phyloP scores from a whole-genome alignment of 352 stramenopile species.

The Pythium dissimile region DNA sequence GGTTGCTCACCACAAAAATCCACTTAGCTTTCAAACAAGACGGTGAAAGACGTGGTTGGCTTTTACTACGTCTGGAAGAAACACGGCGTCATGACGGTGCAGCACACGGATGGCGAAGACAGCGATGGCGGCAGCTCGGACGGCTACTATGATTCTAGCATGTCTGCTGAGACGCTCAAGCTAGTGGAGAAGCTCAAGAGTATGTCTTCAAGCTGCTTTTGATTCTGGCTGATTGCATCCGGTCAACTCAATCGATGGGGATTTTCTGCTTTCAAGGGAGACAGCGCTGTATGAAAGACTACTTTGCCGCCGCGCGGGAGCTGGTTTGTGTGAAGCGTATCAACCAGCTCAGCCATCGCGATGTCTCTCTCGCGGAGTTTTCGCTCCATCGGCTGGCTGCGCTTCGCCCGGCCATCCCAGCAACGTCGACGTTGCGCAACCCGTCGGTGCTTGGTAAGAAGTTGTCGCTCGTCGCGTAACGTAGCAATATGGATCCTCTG shows the following conservation, averaged over 20 bases:
- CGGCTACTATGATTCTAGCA: conserved; percentile 42
- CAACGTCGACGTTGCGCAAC: conserved; percentile 43
- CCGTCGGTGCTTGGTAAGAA: conserved; percentile 38
- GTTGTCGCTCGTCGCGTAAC: too few relatives aligned
- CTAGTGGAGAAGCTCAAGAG: conserved; percentile 58
- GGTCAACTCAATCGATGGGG: too few relatives aligned
- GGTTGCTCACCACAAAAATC: too few relatives aligned
- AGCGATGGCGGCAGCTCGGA: conserved; percentile 18
- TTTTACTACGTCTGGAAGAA: conserved; percentile 90
- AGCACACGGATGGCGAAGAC: conserved; percentile 14
- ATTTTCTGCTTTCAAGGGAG: conserved; percentile 40
- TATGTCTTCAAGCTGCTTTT: too few relatives aligned
- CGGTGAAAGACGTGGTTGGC: conserved; percentile 56
- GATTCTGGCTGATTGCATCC: too few relatives aligned
- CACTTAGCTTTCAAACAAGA: conserved; percentile 57
- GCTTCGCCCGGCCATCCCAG: conserved; percentile 51
- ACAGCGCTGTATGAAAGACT: conserved; percentile 66
- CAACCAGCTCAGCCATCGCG: conserved; percentile 25
- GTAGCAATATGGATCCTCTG: too few relatives aligned
- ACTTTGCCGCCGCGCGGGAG: conserved; percentile 50
- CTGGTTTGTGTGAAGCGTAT: conserved; percentile 34
- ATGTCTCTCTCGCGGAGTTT: conserved; percentile 34
- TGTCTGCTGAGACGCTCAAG: conserved; percentile 57
- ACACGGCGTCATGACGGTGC: conserved; percentile 27
- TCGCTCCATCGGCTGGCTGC: conserved; percentile 42